Conservation (phyloP, 2,329 filamentous ascomycete genomes). For the Aureobasidium lini region DNA sequence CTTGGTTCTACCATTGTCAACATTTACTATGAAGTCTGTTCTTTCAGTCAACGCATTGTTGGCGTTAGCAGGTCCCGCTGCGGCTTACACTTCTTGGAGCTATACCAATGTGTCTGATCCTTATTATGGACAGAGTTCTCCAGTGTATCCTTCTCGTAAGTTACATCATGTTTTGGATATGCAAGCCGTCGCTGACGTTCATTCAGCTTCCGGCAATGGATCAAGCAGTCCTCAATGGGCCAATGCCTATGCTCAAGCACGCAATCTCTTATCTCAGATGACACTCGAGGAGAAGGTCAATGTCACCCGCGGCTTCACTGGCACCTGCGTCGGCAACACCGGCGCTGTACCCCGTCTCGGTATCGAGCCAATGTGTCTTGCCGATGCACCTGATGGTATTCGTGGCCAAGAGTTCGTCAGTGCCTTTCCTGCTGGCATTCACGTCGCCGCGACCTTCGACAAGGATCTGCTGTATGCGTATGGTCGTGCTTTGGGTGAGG, state of each 20-base stretch:
- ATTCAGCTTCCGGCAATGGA: slow-evolving; percentile 17
- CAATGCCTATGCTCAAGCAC: slow-evolving; percentile 25
- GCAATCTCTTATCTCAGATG: slow-evolving; percentile 24
- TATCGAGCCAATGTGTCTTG: slow-evolving; percentile 63
- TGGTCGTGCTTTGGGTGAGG: slow-evolving; percentile 44
- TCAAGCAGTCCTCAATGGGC: slow-evolving; percentile 19
- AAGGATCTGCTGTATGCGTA: slow-evolving; percentile 45
- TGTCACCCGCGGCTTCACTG: slow-evolving; percentile 24
- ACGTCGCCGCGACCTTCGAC: slow-evolving; percentile 44
- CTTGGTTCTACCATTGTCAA: background rate
- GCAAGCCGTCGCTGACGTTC: background rate
- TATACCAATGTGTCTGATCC: slow-evolving; percentile 16
- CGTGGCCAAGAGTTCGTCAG: slow-evolving; percentile 67
- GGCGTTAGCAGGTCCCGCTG: background rate
- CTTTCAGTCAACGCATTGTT: background rate
- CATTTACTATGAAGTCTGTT: background rate
- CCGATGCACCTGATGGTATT: slow-evolving; percentile 65
- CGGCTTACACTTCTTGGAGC: slow-evolving; percentile 9
- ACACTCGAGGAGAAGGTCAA: slow-evolving; percentile 29
- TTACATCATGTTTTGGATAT: background rate
- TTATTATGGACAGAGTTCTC: slow-evolving; percentile 24
- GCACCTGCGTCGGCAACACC: slow-evolving; percentile 63
- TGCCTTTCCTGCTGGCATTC: slow-evolving; percentile 73
- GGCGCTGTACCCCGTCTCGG: slow-evolving; percentile 63
- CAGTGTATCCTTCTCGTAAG: slow-evolving; percentile 25